Conservation (phyloP, 23 red algal genomes). For the Gracilaria domingensis region DNA sequence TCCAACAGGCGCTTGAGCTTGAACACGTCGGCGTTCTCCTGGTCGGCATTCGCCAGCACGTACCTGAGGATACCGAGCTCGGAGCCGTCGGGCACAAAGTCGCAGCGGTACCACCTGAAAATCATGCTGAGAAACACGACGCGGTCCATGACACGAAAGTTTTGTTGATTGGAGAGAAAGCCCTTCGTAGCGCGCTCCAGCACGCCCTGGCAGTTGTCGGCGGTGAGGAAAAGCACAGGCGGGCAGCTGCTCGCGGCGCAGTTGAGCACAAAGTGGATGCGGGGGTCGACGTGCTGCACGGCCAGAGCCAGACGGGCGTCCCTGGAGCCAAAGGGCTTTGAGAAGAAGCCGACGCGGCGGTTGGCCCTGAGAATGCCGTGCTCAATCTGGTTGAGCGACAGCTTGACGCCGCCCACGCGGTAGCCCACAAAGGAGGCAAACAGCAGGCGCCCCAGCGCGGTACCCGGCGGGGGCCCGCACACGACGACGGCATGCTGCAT, state of each 20-base stretch:
- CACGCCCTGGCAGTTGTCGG: constrained; percentile 62
- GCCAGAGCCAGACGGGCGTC: constrained; percentile 24
- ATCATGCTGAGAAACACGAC: constrained; percentile 55
- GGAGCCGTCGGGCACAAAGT: constrained; percentile 47
- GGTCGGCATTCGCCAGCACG: constrained; percentile 24
- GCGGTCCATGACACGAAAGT: constrained; percentile 14
- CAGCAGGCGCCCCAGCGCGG: constrained; percentile 36
- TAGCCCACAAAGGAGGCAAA: constrained; percentile 55
- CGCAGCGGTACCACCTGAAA: constrained; percentile 70
- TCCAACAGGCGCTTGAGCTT: not conserved
- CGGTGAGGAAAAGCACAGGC: constrained; percentile 64
- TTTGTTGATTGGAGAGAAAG: constrained; percentile 58
- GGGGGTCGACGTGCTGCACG: constrained; percentile 45
- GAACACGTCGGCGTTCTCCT: not conserved
- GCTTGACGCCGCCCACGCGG: constrained; percentile 53
- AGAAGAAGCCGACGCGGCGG: constrained; percentile 29
- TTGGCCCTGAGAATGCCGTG: constrained; percentile 74
- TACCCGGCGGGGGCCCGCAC: constrained; percentile 10
- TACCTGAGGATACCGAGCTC: constrained; percentile 40
- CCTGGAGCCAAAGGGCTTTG: constrained; percentile 46
- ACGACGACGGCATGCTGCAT: constrained; percentile 74
- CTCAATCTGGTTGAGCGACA: constrained; percentile 86
- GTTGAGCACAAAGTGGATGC: constrained; percentile 84
- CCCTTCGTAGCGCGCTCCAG: constrained; percentile 47
- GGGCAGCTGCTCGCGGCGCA: constrained; percentile 81